Conservation (phyloP, 1,139 yeast genomes). For the Suhomyces yuchorum region DNA sequence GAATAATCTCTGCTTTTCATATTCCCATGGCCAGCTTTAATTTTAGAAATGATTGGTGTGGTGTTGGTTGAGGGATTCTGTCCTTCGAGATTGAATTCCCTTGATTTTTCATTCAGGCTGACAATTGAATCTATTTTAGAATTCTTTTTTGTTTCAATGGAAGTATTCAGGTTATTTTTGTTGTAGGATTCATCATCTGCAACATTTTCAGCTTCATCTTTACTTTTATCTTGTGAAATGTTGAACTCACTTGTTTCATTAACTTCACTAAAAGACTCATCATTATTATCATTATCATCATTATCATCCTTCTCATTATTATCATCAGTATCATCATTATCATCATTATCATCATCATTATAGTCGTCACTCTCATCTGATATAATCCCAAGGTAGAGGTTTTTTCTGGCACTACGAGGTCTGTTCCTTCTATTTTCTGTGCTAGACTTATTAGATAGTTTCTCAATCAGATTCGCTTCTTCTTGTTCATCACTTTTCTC, state of each 20-base stretch:
- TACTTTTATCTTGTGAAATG: neutral
- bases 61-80: no score
- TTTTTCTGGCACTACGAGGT: slow-evolving; percentile 2
- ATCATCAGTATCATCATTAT: neutral
- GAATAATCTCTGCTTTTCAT: neutral
- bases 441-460: neutral
- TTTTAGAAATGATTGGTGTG: no score
- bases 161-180: no score
- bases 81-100: no score
- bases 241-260: neutral
- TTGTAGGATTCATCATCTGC: neutral
- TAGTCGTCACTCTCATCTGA: slow-evolving; percentile 10
- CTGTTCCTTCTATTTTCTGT: neutral
- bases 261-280: neutral
- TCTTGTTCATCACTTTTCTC: neutral
- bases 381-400: slow-evolving; percentile 11
- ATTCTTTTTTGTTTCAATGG: neutral
- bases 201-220: neutral
- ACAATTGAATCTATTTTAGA: neutral
- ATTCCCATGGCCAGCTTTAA: neutral
- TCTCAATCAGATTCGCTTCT: neutral
- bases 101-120: no score
- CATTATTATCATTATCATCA: neutral
- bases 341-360: slow-evolving; percentile 9
- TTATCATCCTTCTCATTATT: neutral